Base-by-base conservation (phyloP, 192 early-diverging fungal species). In the Chytriomyces hyalinus region DNA sequence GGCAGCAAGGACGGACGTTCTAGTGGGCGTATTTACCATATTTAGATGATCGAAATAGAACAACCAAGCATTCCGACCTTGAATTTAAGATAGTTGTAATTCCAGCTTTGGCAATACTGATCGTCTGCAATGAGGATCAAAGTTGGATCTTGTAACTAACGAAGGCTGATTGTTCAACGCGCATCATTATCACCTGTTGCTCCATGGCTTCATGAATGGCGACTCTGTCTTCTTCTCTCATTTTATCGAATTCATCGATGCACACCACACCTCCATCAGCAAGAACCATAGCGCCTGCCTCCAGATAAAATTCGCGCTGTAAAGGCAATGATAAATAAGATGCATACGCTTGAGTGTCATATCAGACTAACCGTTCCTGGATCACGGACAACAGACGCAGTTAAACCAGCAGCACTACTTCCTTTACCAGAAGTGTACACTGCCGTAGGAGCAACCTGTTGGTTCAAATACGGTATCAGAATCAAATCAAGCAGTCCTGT, bases 121-220 rank as follows among this genome's bases (percentile, higher is more conserved):
- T 99, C 5, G 98, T 99, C 68, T 79, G 70, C 9, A 43, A n/a
- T 13, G 47, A 51, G 28, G n/a, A 44, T 45, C 36, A 9, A 4
- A 13, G 28, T 71, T 60, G 24, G 15, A 1, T 57, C 53, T 57
- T 13, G 20, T 13, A 57, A 57, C 53, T 57, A 20, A 20, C 15
- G n/a, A n/a, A 57, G 36, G 26, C 36, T 36, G 0, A 36, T 36
- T 36, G 36, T 36, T 36, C 0, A 36, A 36, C 4, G 36, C 36
- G 36, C 36, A 36, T 36, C 36, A 36, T 4, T 7, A 6, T 47
- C 20, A 75, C 73, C 83, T 99, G 97, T 86, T 99, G 98, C 83
- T 99, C 97, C 98, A 99, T 99, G 48, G 98, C 98, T 87, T 99
- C 98, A 85, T 99, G 98, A 83, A 99, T 99, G 11, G 98, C 97